Percentiles rank a stretch among this genome's conserved stretches.
Conservation (phyloP, 2,329 filamentous ascomycete species). For the Aureobasidium vineae region DNA sequence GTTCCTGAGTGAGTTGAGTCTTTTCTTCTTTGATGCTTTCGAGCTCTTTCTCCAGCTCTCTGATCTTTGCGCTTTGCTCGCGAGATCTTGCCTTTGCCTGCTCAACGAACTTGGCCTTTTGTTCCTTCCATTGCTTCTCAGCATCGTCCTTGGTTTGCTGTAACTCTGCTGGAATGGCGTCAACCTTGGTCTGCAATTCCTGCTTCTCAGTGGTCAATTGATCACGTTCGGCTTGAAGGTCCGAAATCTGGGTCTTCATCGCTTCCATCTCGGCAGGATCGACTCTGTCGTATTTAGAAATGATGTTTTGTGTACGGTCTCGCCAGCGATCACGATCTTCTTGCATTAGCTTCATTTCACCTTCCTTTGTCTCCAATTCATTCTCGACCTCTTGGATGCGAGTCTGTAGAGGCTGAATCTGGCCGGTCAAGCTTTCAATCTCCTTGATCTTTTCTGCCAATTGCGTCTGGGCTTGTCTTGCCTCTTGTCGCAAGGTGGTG, state of each 20-base stretch:
- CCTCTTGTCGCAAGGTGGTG: constrained; percentile 83
- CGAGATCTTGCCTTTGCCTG: constrained; percentile 57
- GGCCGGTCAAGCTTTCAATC: constrained; percentile 69
- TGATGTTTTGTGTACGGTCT: constrained; percentile 90
- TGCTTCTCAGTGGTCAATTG: constrained; percentile 53
- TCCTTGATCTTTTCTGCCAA: constrained; percentile 71
- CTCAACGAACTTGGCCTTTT: constrained; percentile 47
- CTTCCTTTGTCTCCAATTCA: constrained; percentile 75
- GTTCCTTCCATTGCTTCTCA: constrained; percentile 49
- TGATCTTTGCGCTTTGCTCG: constrained; percentile 64
- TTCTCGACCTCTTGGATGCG: constrained; percentile 80
- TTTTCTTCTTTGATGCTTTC: constrained; percentile 63
- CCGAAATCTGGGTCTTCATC: constrained; percentile 72
- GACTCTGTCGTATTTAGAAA: constrained; percentile 92
- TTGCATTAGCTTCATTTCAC: constrained; percentile 83
- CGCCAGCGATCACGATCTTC: constrained; percentile 94
- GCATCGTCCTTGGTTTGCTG: constrained; percentile 46
- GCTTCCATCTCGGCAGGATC: constrained; percentile 91
- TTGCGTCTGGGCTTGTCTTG: constrained; percentile 72
- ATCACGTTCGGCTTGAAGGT: constrained; percentile 53
- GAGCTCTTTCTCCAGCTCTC: constrained; percentile 51
- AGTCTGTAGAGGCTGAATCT: constrained; percentile 78
- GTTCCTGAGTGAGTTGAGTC: constrained; percentile 43
- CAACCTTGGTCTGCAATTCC: constrained; percentile 51
- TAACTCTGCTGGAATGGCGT: constrained; percentile 50